Evolutionary conservation across 305 asterid species (phyloP), one percentile per base, ranked within the genome.

Genomic region (Fraxinus velutina): DNA sequence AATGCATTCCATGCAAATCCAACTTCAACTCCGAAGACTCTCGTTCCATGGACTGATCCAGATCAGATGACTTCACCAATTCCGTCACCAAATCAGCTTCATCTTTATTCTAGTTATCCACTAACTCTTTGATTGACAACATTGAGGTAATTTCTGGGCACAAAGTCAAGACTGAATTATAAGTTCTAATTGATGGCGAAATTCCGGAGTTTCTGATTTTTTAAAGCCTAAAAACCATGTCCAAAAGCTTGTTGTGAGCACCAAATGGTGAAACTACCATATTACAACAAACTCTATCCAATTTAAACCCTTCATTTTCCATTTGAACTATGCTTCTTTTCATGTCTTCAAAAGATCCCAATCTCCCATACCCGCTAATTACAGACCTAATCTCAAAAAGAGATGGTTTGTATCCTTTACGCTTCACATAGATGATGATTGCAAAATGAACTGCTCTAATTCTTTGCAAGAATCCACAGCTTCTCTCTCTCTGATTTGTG

Each of bases 1-100:
- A 82, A 88, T 93, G 99, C 98, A 92, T 91, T 55, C 98, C 98
- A 10, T 96, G 99, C 92, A 94, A 83, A 88, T 96, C 98, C 90
- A 94, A 82, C 90, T 90, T 93, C 93, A 92, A 39, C 87, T 86
- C 93, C 2, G 85, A 84, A 34, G 89, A 80, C 27, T 79, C 83
- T 90, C 91, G 89, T 84, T 87, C 92, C 90, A 87, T 89, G n/a
- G 82, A 88, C 84, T 88, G 87, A 80, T 90, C 91, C 77, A 93
- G 39, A 81, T 92, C 87, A 0, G 83, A 78, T 5, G 92, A 86
- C 70, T 85, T 85, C 87, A 89, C 78, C 91, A 94, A 80, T 80
- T 90, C 92, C 82, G 57, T 79, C 79, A 92, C 92, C 86, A 90
- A 77, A 81, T 83, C 17, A 12, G 87, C 89, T 79, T 96, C 97